Percentiles rank a stretch among this genome's conserved stretches.
Conservation (phyloP, 805 yeast genomes). For the Debaryomyces tyrocola region DNA sequence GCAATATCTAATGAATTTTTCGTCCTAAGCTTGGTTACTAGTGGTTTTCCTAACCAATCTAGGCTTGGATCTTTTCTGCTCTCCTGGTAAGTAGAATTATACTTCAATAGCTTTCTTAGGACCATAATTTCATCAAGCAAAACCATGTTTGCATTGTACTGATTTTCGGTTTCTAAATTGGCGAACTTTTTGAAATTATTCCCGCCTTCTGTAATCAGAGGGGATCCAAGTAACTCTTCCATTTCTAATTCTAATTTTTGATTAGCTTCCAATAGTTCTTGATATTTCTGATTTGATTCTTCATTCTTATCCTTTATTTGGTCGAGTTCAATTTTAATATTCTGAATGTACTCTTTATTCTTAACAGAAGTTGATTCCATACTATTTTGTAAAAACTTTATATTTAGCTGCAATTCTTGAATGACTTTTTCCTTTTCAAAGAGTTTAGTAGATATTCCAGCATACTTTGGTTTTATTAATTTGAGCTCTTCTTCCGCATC, state of each 20-base stretch:
- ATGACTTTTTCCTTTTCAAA: conserved; percentile 27
- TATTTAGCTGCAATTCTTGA: conserved; percentile 46
- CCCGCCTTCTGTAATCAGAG: conserved; percentile 11
- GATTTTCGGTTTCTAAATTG: conserved; percentile 31
- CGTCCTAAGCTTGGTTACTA: not conserved
- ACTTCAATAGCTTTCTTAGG: conserved; percentile 35
- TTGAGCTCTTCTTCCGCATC: conserved; percentile 3
- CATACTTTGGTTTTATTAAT: conserved; percentile 1
- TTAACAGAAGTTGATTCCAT: conserved; percentile 31
- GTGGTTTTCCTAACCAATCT: conserved; percentile 20
- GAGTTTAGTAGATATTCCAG: conserved; percentile 4
- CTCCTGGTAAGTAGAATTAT: not conserved
- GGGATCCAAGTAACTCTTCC: conserved; percentile 23
- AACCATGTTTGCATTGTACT: conserved; percentile 30
- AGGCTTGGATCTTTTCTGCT: conserved; percentile 7
- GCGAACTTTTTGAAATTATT: conserved; percentile 28
- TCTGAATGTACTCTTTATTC: conserved; percentile 23
- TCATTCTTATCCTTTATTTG: conserved; percentile 15
- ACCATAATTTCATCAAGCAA: conserved; percentile 46
- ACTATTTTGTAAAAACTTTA: conserved; percentile 46
- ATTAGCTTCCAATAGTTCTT: conserved; percentile 18
- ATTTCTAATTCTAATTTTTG: conserved; percentile 20
- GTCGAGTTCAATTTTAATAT: conserved; percentile 11
- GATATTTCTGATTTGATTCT: conserved; percentile 19
- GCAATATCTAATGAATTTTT: not conserved